phyloP scores from a whole-genome alignment of 352 stramenopile species.

The Phytopythium kandeliae region DNA sequence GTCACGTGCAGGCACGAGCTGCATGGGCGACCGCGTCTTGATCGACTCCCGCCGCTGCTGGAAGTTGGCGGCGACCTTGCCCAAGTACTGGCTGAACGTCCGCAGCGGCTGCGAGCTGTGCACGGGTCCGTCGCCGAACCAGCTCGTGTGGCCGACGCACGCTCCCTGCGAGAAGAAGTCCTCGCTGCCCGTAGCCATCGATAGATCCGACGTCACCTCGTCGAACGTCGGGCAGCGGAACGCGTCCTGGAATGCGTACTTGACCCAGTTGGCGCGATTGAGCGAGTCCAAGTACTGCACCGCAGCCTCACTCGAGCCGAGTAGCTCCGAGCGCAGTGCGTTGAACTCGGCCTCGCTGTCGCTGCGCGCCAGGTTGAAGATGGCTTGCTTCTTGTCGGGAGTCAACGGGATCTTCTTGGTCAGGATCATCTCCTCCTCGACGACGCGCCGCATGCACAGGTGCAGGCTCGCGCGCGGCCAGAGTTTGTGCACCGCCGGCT shows the following conservation, averaged over 20 bases:
- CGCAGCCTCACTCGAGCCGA: conserved; percentile 42
- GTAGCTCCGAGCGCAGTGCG: conserved; percentile 40
- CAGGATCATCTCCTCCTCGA: conserved; percentile 62
- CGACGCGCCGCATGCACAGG: conserved; percentile 64
- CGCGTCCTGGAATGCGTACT: conserved; percentile 66
- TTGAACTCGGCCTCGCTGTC: conserved; percentile 72
- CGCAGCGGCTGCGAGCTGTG: conserved; percentile 57
- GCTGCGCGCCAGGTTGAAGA: conserved; percentile 63
- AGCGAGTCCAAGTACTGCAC: conserved; percentile 56
- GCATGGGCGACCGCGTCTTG: conserved; percentile 39
- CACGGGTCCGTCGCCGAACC: conserved; percentile 57
- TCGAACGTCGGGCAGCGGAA: conserved; percentile 70
- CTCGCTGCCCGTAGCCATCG: conserved; percentile 30
- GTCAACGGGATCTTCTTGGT: conserved; percentile 58
- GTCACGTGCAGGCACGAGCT: conserved; percentile 60
- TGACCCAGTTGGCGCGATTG: conserved; percentile 58
- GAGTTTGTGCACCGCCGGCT: conserved; percentile 38
- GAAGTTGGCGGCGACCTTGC: conserved; percentile 70
- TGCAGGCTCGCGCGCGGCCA: conserved; percentile 61
- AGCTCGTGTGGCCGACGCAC: conserved; percentile 33
- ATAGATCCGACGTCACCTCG: conserved; percentile 62
- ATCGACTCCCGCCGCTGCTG: conserved; percentile 50
- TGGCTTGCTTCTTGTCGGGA: conserved; percentile 54
- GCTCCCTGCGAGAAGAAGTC: conserved; percentile 34
- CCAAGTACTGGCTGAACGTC: conserved; percentile 68